These are phyloP conservation scores for Alternaria brassicae DNA, from an alignment of 2,329 filamentous ascomycete genomes.

Conservation along the genomic window DNA sequence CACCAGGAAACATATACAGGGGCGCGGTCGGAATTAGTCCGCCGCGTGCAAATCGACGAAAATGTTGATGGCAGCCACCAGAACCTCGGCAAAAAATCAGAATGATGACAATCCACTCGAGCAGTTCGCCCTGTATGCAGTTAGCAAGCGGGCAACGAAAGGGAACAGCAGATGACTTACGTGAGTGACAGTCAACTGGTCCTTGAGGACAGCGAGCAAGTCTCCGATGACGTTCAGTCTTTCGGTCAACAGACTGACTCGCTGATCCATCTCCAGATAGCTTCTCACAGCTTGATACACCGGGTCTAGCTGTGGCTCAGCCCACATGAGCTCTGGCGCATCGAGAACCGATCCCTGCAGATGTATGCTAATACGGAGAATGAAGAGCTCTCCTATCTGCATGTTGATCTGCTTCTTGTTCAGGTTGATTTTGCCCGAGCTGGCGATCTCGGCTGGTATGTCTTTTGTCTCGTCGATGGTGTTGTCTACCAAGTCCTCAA, in stretches of 20 bases:
- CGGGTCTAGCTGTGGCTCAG: slow-evolving; percentile 93
- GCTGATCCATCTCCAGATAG: slow-evolving; percentile 98
- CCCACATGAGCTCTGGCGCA: slow-evolving; percentile 97
- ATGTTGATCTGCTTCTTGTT: slow-evolving; percentile 94
- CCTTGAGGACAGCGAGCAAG: slow-evolving; percentile 89
- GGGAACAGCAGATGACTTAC: slow-evolving; percentile 30
- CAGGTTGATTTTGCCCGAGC: slow-evolving; percentile 89
- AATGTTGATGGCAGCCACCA: slow-evolving; percentile 93
- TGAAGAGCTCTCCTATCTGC: slow-evolving; percentile 98
- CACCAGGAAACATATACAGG: slow-evolving; percentile 28
- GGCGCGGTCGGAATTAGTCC: slow-evolving; percentile 53
- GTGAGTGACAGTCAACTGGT: slow-evolving; percentile 86
- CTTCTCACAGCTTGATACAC: slow-evolving; percentile 94
- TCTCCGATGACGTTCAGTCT: slow-evolving; percentile 92
- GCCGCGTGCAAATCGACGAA: slow-evolving; percentile 88
- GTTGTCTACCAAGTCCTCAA: slow-evolving; percentile 92
- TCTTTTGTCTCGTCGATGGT: slow-evolving; percentile 94
- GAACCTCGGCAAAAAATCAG: slow-evolving; percentile 94
- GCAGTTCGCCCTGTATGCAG: slow-evolving; percentile 52
- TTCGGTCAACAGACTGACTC: slow-evolving; percentile 87
- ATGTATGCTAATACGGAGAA: slow-evolving; percentile 96
- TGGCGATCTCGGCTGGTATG: slow-evolving; percentile 88
- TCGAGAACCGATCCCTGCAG: slow-evolving; percentile 96
- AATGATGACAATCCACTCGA: slow-evolving; percentile 77
- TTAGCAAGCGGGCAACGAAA: slow-evolving; percentile 7